Evolutionary conservation across 805 yeast genomes (phyloP).

Genomic region (Komagataella pastoris): DNA sequence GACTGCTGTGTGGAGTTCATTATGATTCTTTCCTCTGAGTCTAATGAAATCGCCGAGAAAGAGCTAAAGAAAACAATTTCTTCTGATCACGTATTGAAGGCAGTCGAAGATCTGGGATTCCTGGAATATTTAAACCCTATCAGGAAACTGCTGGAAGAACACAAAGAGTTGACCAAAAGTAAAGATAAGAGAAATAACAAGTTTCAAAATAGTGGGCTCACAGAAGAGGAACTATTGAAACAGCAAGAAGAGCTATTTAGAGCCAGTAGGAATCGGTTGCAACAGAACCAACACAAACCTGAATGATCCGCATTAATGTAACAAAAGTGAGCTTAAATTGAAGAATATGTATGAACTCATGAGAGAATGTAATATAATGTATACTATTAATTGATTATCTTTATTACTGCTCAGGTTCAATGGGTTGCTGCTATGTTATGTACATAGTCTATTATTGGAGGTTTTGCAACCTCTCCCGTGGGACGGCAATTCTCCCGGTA

Average conservation of each 20-base stretch:
- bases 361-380: neutral
- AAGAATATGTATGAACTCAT: neutral
- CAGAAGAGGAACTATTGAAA: slow-evolving; percentile 82
- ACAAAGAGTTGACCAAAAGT: slow-evolving; percentile 77
- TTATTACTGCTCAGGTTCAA: neutral
- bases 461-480: neutral
- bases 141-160: slow-evolving; percentile 69
- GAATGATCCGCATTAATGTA: neutral
- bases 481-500: neutral
- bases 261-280: slow-evolving; percentile 20
- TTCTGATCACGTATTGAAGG: slow-evolving; percentile 88
- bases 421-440: neutral
- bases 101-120: slow-evolving; percentile 79
- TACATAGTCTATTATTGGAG: neutral
- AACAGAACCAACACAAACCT: slow-evolving; percentile 7
- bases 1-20: slow-evolving; percentile 95
- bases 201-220: slow-evolving; percentile 81
- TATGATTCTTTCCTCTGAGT: slow-evolving; percentile 86
- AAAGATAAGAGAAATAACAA: slow-evolving; percentile 87
- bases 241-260: slow-evolving; percentile 92
- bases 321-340: neutral
- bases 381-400: neutral
- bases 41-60: slow-evolving; percentile 91
- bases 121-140: slow-evolving; percentile 73
- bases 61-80: slow-evolving; percentile 95